A percentile compares a stretch with the other conserved stretches of the same genome.
Evolutionary conservation across 495 filamentous ascomycete species (phyloP).

Genomic region (Penicillium diatomitis): DNA sequence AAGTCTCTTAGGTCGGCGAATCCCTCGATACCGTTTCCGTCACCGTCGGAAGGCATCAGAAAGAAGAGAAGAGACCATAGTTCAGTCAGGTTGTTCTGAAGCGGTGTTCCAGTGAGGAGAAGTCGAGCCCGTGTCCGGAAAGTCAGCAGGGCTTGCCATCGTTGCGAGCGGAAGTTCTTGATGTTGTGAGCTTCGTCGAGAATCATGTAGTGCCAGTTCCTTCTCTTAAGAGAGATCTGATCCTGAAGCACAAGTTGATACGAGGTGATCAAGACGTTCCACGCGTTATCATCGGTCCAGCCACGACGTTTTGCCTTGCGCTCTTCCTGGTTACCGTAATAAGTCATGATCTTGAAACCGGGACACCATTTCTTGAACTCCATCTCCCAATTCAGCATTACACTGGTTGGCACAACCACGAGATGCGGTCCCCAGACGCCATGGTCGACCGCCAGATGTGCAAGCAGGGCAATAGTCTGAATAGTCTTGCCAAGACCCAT

Average conservation of each 20-base stretch:
- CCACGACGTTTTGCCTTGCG: slow-evolving; percentile 81
- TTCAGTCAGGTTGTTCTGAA: slow-evolving; percentile 96
- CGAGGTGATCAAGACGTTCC: slow-evolving; percentile 95
- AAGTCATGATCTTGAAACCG: slow-evolving; percentile 95
- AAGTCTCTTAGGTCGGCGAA: slow-evolving; percentile 90
- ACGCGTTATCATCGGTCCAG: slow-evolving; percentile 82
- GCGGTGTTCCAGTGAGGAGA: slow-evolving; percentile 86
- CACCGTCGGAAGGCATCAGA: slow-evolving; percentile 77
- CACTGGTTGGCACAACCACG: slow-evolving; percentile 93
- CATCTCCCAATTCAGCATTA: slow-evolving; percentile 99
- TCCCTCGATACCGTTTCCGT: slow-evolving; percentile 60
- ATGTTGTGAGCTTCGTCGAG: slow-evolving; percentile 99
- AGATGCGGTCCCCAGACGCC: slow-evolving; percentile 94
- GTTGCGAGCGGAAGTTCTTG: slow-evolving; percentile 95
- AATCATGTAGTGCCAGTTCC: slow-evolving; percentile 97
- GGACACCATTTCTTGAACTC: slow-evolving; percentile 99
- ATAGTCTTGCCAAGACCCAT: slow-evolving; percentile 99
- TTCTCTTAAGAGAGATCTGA: slow-evolving; percentile 81
- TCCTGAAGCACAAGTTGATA: slow-evolving; percentile 96
- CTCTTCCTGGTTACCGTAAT: slow-evolving; percentile 91
- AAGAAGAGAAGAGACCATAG: slow-evolving; percentile 97
- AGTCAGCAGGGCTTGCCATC: slow-evolving; percentile 89
- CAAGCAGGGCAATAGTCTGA: slow-evolving; percentile 91
- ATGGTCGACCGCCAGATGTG: slow-evolving; percentile 85
- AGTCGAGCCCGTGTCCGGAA: slow-evolving; percentile 83